Percentiles rank a stretch among this genome's conserved stretches.
These are phyloP conservation scores for Coemansia sp. DNA, from an alignment of 192 early-diverging fungal genomes.

Conservation along the genomic window DNA sequence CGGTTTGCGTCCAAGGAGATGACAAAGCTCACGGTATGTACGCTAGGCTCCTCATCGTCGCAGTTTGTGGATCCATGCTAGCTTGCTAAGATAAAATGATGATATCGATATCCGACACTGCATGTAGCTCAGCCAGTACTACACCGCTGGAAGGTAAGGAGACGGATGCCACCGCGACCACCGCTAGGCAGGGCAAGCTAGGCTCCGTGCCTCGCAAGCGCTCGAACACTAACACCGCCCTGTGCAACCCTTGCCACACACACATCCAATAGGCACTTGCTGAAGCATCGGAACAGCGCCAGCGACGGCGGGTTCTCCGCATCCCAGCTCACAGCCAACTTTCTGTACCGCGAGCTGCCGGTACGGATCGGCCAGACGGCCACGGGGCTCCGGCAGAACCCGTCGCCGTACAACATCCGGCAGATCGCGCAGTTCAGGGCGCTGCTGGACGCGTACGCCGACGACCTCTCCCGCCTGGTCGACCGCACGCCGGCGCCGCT, in stretches of 20 bases:
- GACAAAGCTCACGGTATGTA: slow-evolving; percentile 52
- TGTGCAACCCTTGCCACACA: neutral
- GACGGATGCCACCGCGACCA: too few species aligned
- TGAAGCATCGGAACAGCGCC: slow-evolving; percentile 47
- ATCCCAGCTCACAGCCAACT: slow-evolving; percentile 55
- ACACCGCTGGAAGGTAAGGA: slow-evolving; percentile 49
- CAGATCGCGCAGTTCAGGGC: slow-evolving; percentile 50
- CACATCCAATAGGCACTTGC: slow-evolving; percentile 25
- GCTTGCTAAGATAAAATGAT: too few species aligned
- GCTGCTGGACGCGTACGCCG: slow-evolving; percentile 57
- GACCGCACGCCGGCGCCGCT: slow-evolving; percentile 28
- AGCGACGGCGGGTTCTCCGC: slow-evolving; percentile 44
- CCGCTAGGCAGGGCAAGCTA: too few species aligned
- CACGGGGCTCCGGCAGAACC: slow-evolving; percentile 50
- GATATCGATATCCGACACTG: neutral
- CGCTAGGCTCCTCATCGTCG: neutral
- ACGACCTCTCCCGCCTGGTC: slow-evolving; percentile 56
- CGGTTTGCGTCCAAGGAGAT: slow-evolving; percentile 54
- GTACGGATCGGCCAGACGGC: slow-evolving; percentile 62
- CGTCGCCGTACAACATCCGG: slow-evolving; percentile 50
- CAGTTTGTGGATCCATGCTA: neutral
- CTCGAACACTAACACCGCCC: neutral
- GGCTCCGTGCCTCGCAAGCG: neutral
- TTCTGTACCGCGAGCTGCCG: slow-evolving; percentile 61
- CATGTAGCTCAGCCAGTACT: slow-evolving; percentile 52